A percentile compares a stretch with the other conserved stretches of the same genome.
These are phyloP conservation scores for Hanseniaspora singularis DNA, from an alignment of 805 yeast genomes.

Conservation along the genomic window DNA sequence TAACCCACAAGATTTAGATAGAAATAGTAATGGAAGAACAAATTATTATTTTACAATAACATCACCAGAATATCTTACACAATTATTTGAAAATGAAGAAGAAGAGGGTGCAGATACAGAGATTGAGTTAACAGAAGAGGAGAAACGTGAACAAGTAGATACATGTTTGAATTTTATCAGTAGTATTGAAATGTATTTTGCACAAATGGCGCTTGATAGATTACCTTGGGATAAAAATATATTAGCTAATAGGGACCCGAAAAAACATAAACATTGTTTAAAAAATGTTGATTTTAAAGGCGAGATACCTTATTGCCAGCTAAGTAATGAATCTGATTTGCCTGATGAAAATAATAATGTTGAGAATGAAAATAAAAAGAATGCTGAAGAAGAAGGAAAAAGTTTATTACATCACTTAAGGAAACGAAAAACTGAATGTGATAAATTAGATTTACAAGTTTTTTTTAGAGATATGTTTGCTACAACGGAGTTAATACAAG, in stretches of 20 bases:
- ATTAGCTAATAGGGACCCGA: neutral
- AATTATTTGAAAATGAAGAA: conserved; percentile 8
- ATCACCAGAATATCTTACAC: conserved; percentile 10
- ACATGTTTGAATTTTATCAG: conserved; percentile 25
- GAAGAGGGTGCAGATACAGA: conserved; percentile 15
- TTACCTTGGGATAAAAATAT: conserved; percentile 1
- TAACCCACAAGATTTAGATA: conserved; percentile 25
- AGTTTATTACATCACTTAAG: neutral
- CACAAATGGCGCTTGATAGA: conserved; percentile 10
- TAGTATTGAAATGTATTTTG: conserved; percentile 25
- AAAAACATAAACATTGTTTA: neutral
- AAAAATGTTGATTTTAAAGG: neutral
- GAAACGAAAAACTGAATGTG: conserved; percentile 2
- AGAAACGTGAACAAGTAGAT: conserved; percentile 27
- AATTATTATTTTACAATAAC: conserved; percentile 12
- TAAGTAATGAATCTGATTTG: neutral
- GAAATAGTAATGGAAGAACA: conserved; percentile 14
- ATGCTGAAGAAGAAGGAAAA: neutral
- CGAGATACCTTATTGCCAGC: neutral
- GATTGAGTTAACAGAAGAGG: conserved; percentile 11
- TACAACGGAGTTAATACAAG: conserved; percentile 4
- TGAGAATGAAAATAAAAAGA: neutral
- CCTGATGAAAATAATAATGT: neutral
- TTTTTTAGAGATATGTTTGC: conserved; percentile 13
- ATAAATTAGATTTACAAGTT: conserved; percentile 11